Percentiles rank a stretch among this genome's conserved stretches.
Conservation (phyloP, 2,329 filamentous ascomycete species). For the Blastomyces gilchristii region DNA sequence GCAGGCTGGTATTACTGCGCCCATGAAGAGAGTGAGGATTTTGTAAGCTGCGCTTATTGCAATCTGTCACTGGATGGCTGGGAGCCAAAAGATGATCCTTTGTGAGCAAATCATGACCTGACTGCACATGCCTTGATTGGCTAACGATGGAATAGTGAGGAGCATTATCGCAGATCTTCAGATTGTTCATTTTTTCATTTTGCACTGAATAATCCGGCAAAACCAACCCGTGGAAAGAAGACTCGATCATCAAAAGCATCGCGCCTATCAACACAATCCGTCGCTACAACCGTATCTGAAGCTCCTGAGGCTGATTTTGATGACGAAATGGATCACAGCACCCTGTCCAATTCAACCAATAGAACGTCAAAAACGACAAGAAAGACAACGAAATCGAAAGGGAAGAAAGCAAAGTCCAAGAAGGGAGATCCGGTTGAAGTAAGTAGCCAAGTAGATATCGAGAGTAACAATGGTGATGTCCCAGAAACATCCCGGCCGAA, state of each 20-base stretch:
- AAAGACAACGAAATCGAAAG: slow-evolving; percentile 29
- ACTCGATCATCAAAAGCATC: slow-evolving; percentile 57
- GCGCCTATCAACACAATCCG: slow-evolving; percentile 48
- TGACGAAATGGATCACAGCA: slow-evolving; percentile 49
- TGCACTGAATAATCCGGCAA: slow-evolving; percentile 45
- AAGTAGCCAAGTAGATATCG: slow-evolving; percentile 23
- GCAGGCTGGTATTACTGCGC: slow-evolving; percentile 94
- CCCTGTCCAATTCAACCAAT: slow-evolving; percentile 39
- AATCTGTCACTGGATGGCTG: slow-evolving; percentile 82
- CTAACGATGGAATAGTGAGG: slow-evolving; percentile 49
- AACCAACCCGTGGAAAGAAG: slow-evolving; percentile 48
- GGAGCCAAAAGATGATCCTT: slow-evolving; percentile 84
- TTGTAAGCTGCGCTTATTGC: slow-evolving; percentile 86
- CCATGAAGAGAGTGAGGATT: slow-evolving; percentile 70
- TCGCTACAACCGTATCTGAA: slow-evolving; percentile 36
- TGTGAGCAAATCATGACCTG: slow-evolving; percentile 44
- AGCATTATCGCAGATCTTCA: slow-evolving; percentile 70
- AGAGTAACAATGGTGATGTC: slow-evolving; percentile 20
- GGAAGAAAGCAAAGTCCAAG: slow-evolving; percentile 30
- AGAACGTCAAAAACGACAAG: slow-evolving; percentile 49
- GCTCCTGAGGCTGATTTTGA: slow-evolving; percentile 34
- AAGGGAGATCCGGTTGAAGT: slow-evolving; percentile 38
- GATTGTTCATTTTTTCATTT: slow-evolving; percentile 76
- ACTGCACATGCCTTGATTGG: slow-evolving; percentile 13
- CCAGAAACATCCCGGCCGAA: slow-evolving; percentile 29